Percentiles rank a stretch among this genome's conserved stretches.
Conservation (phyloP, 176 grass and related monocot genomes). For the Avena sativa region DNA sequence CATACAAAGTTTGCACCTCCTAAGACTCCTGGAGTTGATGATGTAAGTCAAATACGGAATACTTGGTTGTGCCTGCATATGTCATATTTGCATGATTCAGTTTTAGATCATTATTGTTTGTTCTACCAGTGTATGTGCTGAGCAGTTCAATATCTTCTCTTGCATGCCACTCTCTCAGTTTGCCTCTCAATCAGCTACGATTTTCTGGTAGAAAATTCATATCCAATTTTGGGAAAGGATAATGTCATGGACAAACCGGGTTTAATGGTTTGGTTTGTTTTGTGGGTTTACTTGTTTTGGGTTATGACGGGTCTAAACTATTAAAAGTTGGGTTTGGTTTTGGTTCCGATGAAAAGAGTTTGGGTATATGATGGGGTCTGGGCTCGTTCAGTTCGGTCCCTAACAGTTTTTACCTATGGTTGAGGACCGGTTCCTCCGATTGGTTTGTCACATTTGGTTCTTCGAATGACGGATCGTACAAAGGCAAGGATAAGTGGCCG, state of each 20-base stretch:
- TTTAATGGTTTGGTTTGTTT: no score
- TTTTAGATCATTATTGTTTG: not conserved
- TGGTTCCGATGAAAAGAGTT: no score
- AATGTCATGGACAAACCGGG: not conserved
- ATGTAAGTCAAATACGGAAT: conserved; percentile 63
- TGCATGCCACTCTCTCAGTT: not conserved
- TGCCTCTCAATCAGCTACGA: not conserved
- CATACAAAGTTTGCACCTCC: conserved; percentile 95
- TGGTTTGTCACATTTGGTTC: no score
- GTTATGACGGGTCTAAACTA: no score
- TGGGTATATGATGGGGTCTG: no score
- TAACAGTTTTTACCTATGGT: no score
- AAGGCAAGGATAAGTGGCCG: no score
- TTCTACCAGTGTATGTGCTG: not conserved
- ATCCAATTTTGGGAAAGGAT: not conserved
- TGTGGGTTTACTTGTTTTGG: no score
- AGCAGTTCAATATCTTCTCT: not conserved
- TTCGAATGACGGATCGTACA: no score
- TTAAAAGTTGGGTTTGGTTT: no score
- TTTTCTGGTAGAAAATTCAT: not conserved
- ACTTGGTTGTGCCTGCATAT: not conserved
- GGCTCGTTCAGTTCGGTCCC: no score
- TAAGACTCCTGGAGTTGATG: conserved; percentile 77
- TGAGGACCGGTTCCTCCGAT: no score
- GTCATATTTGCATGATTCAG: not conserved